These are phyloP conservation scores for Pseudogymnoascus sp. DNA, from an alignment of 2,329 filamentous ascomycete species.

Conservation along the genomic window DNA sequence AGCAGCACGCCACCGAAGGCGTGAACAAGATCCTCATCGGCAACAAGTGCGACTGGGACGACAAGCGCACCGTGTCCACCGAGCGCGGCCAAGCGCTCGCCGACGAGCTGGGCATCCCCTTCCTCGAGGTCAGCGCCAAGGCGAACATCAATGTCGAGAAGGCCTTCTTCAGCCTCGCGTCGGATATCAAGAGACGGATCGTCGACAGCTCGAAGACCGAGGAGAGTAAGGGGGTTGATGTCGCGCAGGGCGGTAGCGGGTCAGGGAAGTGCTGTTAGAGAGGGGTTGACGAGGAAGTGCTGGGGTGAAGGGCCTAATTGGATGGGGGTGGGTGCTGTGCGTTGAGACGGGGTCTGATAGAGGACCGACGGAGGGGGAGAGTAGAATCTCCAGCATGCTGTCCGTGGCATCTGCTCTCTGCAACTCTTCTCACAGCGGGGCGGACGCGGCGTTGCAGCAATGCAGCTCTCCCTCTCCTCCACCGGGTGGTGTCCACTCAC, in stretches of 20 bases:
- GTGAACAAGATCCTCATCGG: constrained; percentile 99
- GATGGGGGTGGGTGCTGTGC: not conserved
- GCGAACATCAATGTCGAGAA: constrained; percentile 99
- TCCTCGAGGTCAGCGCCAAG: constrained; percentile 97
- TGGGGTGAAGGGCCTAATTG: constrained; percentile 3
- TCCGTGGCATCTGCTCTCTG: not conserved
- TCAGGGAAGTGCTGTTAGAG: constrained; percentile 71
- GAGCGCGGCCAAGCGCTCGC: constrained; percentile 89
- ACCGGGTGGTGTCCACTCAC: not conserved
- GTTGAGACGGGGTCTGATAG: not conserved
- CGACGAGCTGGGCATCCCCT: constrained; percentile 92
- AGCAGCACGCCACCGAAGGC: constrained; percentile 96
- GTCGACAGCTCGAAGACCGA: constrained; percentile 84
- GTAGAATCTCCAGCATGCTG: not conserved
- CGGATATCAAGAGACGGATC: constrained; percentile 96
- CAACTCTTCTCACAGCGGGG: not conserved
- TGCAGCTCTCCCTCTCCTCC: not conserved
- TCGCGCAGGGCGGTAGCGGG: constrained; percentile 51
- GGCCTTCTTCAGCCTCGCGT: constrained; percentile 89
- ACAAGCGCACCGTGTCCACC: constrained; percentile 89
- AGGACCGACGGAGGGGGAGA: not conserved
- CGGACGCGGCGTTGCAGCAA: not conserved
- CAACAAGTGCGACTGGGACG: constrained; percentile 99
- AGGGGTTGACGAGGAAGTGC: not conserved
- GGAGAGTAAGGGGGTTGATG: constrained; percentile 56